Base-by-base conservation (phyloP, 305 asterid species). In the Fraxinus sp. region DNA sequence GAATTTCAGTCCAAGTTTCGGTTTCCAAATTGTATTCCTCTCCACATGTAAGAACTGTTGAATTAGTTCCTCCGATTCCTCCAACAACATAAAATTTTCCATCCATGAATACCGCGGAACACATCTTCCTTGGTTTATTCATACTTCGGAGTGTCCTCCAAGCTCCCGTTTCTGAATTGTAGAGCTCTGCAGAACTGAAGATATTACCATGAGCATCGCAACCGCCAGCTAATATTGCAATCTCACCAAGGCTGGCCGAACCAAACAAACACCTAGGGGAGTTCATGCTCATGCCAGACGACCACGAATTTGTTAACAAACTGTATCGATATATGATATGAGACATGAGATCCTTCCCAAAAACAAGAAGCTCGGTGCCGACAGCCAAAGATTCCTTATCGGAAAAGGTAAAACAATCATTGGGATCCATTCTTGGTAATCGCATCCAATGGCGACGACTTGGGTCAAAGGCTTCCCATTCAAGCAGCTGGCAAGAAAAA, bases 381-480 rank as follows among this genome's bases (percentile, higher is more conserved):
- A 92, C 97, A 1, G 98, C 98, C 26, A 91, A 79, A 57, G 97
- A 94, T 83, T 94, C 97, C 88, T 88, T 92, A 86, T 92, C 94
- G 20, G 93, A 90, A 79, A 80, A 88, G 36, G 81, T 84, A 73
- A 94, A 92, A 77, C 91, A 89, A 22, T 91, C 91, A n/a, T 91
- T 90, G 0, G 91, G 85, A 8, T 84, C 82, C 91, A 94, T 88
- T 35, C 85, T 78, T 6, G 97, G 98, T 33, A 94, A 80, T 13
- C 76, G 82, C 90, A 91, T 91, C 96, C 96, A 94, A 66, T 78
- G 88, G 41, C 90, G 83, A 10, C 88, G 85, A n/a, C n/a, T 78
- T 1, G 98, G 95, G 86, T 94, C 97, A 79, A 94, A 94, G 62
- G 97, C 97, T 77, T 91, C 94, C 97, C 97, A 91, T 76, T 90